Base-by-base conservation (phyloP, 2,329 filamentous ascomycete genomes). In the Fonsecaea monophora region DNA sequence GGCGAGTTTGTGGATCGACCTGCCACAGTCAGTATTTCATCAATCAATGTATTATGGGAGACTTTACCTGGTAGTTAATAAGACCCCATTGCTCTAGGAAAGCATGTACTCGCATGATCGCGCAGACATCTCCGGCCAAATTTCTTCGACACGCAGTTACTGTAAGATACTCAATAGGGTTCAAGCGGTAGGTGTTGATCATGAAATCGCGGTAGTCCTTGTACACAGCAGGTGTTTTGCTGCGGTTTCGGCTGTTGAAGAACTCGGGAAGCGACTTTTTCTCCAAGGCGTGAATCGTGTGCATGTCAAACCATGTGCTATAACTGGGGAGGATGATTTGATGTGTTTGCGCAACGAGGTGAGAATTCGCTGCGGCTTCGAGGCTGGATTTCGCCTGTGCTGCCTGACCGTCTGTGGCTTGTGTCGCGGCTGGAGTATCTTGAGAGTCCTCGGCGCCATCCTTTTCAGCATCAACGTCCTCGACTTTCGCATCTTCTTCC, bases 201-300 rank as follows among this genome's bases (percentile, higher is more conserved):
- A 99, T 99, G 77, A 99, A 99, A 77, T 99, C 95, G 73, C 95
- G 90, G 80, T 99, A 99, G 77, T 99, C 95, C 81, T 98, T 98
- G 84, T 99, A 99, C 25, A 98, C 92, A 57, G 93, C 90, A 0
- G 93, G 91, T 0, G 95, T 99, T 82, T 99, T 99, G 88, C 95
- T 98, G 75, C 95, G 90, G 81, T 99, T 99, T 67, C 95, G 89
- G 78, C 89, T 94, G 82, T 99, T 99, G 87, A 99, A 99, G 82
- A 98, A 99, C 78, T 99, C 95, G 21, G 94, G 93, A 72, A 99
- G 85, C 7, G 93, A 93, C 80, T 97, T 99, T 77, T 90, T 91
- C 82, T 99, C 95, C 74, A 97, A 91, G 68, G 88, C 87, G 79
- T 97, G 92, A 75, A 99, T 90, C 58, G 87, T 85, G 78, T 94